A percentile compares a stretch with the other conserved stretches of the same genome.
These are phyloP conservation scores for Verruconis gallopava DNA, from an alignment of 2,329 filamentous ascomycete genomes.

Conservation along the genomic window DNA sequence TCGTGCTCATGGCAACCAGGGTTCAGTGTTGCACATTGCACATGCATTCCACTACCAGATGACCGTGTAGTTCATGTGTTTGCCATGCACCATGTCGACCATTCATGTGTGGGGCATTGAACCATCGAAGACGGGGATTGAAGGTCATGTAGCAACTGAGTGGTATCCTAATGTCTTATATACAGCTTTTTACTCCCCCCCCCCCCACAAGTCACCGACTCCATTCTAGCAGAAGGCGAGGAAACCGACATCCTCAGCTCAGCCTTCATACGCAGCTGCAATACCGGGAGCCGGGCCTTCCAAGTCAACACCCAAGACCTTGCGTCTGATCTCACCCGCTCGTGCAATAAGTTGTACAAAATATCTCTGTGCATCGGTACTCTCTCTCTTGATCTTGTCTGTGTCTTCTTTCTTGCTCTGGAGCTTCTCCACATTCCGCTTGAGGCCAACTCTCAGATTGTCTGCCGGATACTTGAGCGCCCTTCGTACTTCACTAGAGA, in stretches of 20 bases:
- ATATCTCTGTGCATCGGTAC: slow-evolving; percentile 77
- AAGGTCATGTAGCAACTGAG: too few species aligned
- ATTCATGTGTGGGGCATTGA: too few species aligned
- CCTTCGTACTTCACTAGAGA: slow-evolving; percentile 74
- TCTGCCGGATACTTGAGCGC: slow-evolving; percentile 80
- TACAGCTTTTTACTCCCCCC: too few species aligned
- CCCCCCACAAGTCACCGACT: too few species aligned
- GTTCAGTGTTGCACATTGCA: too few species aligned
- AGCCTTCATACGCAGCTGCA: slow-evolving; percentile 5
- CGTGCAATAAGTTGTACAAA: slow-evolving; percentile 73
- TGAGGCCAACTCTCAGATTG: slow-evolving; percentile 69
- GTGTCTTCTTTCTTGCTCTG: slow-evolving; percentile 68
- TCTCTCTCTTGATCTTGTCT: slow-evolving; percentile 66
- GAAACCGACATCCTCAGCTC: background rate
- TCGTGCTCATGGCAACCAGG: too few species aligned
- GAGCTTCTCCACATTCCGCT: slow-evolving; percentile 75
- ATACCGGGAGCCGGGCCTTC: slow-evolving; percentile 35
- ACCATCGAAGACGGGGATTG: too few species aligned
- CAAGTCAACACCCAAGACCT: slow-evolving; percentile 39
- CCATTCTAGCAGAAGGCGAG: too few species aligned
- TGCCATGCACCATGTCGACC: too few species aligned
- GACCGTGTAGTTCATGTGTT: too few species aligned
- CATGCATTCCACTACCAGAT: too few species aligned
- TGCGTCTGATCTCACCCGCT: slow-evolving; percentile 34
- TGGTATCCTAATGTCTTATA: too few species aligned